Evolutionary conservation across 495 filamentous ascomycete genomes (phyloP), one percentile per base, ranked within the genome.

Genomic region (Hyphodiscus hymeniophilus): DNA sequence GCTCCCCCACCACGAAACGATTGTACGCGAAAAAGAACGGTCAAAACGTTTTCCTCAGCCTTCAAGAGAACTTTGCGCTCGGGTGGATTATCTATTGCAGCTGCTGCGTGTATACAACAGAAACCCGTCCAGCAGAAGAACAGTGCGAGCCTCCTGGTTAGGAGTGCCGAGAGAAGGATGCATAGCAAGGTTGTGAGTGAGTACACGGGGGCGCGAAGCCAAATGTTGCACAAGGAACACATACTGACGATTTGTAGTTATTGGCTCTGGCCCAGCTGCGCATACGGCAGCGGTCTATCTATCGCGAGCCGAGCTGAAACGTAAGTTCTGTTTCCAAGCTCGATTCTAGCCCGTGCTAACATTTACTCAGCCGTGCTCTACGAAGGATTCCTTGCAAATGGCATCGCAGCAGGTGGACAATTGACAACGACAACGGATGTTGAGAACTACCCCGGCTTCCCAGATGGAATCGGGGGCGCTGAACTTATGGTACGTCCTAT

Each of bases 281-380:
- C 92, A 98, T 73, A 97, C 92, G 33, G 92, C 92, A 47, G 92
- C 91, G 56, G 79, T 98, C 63, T 98, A 98, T 66, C 83, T 95
- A 50, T 84, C 89, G 22, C 85, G 92, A 61, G 92, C 92, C 54
- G 89, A 98, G 64, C 71, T 98, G 54, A 83, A 85, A 62, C 84
- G 55, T 58, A 31, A 42, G 55, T 58, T 26, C 0, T 22, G 11
- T 17, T 1, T 72, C 76, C 50, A 57, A 64, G 58, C 3, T 5
- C 51, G 51, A 11, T 35, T 5, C 45, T 17, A 24, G 47, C n/a
- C 20, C 20, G n/a, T 48, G 22, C 42, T 58, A 33, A 54, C 41
- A 23, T 6, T 7, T 17, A 18, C 18, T 0, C 34, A 58, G 55
- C 92, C 31, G 85, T 95, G 50, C 72, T 98, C 47, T 98, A 97